Evolutionary conservation across 805 yeast species (phyloP).

Genomic region (Cyberlindnera meyerae): DNA sequence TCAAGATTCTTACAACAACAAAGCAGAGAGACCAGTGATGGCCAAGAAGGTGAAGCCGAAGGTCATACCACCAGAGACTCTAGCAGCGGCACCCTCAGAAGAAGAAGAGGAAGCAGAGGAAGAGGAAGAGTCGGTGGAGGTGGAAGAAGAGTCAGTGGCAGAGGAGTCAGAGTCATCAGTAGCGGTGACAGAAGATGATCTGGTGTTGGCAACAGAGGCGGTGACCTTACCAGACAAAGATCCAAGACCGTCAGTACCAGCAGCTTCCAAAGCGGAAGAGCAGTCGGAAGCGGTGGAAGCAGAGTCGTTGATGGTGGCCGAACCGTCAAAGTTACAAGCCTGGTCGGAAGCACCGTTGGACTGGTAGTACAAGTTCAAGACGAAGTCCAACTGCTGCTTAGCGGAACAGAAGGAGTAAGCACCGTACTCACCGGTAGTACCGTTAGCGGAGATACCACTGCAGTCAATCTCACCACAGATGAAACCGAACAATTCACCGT

Average conservation of each 20-base stretch:
- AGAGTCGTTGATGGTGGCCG: constrained; percentile 47
- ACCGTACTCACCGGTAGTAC: constrained; percentile 65
- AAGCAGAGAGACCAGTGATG: constrained; percentile 35
- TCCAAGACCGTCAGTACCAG: constrained; percentile 70
- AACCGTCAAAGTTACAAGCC: constrained; percentile 68
- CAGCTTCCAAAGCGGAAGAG: constrained; percentile 51
- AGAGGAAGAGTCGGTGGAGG: constrained; percentile 21
- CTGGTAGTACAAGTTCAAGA: constrained; percentile 60
- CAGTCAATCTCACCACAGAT: constrained; percentile 58
- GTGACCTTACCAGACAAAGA: constrained; percentile 12
- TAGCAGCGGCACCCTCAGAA: constrained; percentile 23
- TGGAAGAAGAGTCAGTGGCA: constrained; percentile 1
- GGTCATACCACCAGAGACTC: constrained; percentile 29
- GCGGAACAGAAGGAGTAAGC: constrained; percentile 66
- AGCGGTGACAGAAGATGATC: too few relatives aligned
- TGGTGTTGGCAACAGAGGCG: constrained; percentile 5
- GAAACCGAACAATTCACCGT: constrained; percentile 50
- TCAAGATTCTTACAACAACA: constrained; percentile 30
- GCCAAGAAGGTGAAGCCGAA: constrained; percentile 29
- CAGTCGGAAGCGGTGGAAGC: constrained; percentile 51
- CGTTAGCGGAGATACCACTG: constrained; percentile 56
- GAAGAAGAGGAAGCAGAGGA: constrained; percentile 23
- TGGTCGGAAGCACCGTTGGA: constrained; percentile 35
- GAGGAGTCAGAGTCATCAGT: constrained; percentile 4
- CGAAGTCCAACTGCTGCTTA: constrained; percentile 60